Base-by-base conservation (phyloP, 1,284 basidiomycete genomes). In the Ganoderma meredithae region DNA sequence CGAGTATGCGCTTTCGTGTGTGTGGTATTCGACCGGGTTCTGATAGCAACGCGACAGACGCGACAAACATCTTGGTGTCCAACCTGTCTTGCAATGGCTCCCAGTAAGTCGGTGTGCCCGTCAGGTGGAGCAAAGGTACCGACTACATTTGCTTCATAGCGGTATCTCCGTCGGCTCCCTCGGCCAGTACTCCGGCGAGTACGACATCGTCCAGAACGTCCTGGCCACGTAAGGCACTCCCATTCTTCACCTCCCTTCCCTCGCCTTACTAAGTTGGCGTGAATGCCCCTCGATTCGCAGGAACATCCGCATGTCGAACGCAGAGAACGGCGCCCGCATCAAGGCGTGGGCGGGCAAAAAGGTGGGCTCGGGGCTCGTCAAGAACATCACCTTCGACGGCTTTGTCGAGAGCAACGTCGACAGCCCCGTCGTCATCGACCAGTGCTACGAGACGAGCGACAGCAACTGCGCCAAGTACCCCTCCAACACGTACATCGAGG, bases 301-400 rank as follows among this genome's bases (percentile, higher is more conserved):
- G 19, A 83, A 86, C 70, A 79, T 86, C 70, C 78, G 77, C 9
- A 86, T 86, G 82, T 77, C 79, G 27, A 85, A 86, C 67, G 83
- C 83, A 3, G 78, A 85, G 64, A 85, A 86, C 69, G 85, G 83
- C 1, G 84, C 85, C 0, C 82, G 84, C 43, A 86, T 87, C 79
- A 87, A 87, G 75, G 82, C 83, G 2, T 87, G 75, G 74, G 79
- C 79, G 25, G 79, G 80, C 22, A 68, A 73, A 41, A 68, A 70
- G 52, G 79, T 79, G 47, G 80, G 80, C 25, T 75, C 76, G 19
- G 80, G 80, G 15, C 74, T 79, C 65, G 80, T 81, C 33, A 76
- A 78, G 72, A 84, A 83, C 67, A 75, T 83, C 69, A 83, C 82
- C 1, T 84, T 81, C 69, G 69, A 76, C 15, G 74, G 80, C 63